Base-by-base conservation (phyloP, 2,329 filamentous ascomycete species). In the Fusarium fujikuroi region DNA sequence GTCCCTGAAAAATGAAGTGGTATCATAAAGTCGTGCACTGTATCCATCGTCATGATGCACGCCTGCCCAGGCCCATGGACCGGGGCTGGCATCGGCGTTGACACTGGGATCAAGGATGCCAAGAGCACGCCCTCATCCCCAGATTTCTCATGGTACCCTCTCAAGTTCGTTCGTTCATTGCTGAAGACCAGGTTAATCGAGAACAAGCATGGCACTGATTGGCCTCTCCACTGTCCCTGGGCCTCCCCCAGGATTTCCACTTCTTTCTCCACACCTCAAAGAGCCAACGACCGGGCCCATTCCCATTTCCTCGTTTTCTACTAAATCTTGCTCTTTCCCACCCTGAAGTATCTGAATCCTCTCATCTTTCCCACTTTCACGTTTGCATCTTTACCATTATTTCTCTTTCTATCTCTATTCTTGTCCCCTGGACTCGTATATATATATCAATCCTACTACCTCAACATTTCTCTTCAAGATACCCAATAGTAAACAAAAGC, bases 211-310 rank as follows among this genome's bases (percentile, higher is more conserved):
- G 66, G 63, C 58, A 69, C 57, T 67, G 72, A 69, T 54, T 67
- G 72, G 64, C 73, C 66, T 58, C 64, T 63, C 64, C 68, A 75
- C 74, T 68, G 63, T 61, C 57, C 75, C 75, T 74, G 63, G 73
- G 42, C 64, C 70, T 77, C 75, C 75, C 75, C 75, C 75, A 76
- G 75, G 76, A 77, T 77, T 77, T 74, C 74, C 69, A 75, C 70
- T 74, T 75, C 64, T 66, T 71, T 73, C 75, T 77, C 75, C 75
- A 77, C 75, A 77, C 60, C 66, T 65, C 60, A 63, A 49, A 54
- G 60, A 42, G 36, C 53, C 43, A 49, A 53, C 56, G 42, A 49
- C 63, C 50, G 40, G 58, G 37, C 60, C 74, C 66, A 66, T 66
- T 70, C 72, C 74, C 65, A 62, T 66, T 32, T 69, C 71, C 74